Conservation (phyloP, 2,329 filamentous ascomycete genomes). For the Waltergamsia citrina region DNA sequence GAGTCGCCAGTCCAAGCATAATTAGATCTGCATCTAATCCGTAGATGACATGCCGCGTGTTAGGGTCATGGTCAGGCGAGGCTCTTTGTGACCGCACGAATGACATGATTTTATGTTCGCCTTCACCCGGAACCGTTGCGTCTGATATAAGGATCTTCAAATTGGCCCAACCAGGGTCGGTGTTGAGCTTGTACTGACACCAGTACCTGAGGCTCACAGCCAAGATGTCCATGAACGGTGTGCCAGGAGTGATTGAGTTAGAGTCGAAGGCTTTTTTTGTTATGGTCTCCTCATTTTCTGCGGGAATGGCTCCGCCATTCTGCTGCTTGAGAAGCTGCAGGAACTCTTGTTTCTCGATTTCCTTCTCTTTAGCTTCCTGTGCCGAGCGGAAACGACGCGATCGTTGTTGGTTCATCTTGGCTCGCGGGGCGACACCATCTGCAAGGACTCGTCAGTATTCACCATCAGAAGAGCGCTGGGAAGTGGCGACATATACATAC, state of each 20-base stretch:
- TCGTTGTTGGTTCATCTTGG: constrained; percentile 99
- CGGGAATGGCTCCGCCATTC: constrained; percentile 54
- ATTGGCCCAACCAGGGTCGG: constrained; percentile 89
- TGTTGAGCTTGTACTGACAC: constrained; percentile 96
- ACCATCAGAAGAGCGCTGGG: not conserved
- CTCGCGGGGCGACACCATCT: constrained; percentile 95
- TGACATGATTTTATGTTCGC: constrained; percentile 99
- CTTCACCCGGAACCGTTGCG: constrained; percentile 93
- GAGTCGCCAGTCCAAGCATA: constrained; percentile 94
- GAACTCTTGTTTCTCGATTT: constrained; percentile 81
- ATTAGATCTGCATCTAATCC: constrained; percentile 96
- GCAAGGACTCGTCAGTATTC: constrained; percentile 14
- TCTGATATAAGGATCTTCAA: constrained; percentile 98
- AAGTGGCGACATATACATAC: constrained; percentile 47
- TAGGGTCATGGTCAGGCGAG: constrained; percentile 86
- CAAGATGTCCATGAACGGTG: constrained; percentile 96
- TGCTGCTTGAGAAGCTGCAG: constrained; percentile 76
- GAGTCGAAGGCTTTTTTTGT: constrained; percentile 89
- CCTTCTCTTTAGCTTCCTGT: constrained; percentile 89
- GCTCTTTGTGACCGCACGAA: constrained; percentile 90
- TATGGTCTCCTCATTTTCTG: constrained; percentile 50
- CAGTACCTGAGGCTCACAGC: constrained; percentile 87
- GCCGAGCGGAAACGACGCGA: constrained; percentile 91
- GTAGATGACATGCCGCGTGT: constrained; percentile 96
- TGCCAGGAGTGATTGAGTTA: constrained; percentile 84